These are phyloP conservation scores for Mesostigma viride DNA, from an alignment of 139 green algal species.

Conservation along the genomic window DNA sequence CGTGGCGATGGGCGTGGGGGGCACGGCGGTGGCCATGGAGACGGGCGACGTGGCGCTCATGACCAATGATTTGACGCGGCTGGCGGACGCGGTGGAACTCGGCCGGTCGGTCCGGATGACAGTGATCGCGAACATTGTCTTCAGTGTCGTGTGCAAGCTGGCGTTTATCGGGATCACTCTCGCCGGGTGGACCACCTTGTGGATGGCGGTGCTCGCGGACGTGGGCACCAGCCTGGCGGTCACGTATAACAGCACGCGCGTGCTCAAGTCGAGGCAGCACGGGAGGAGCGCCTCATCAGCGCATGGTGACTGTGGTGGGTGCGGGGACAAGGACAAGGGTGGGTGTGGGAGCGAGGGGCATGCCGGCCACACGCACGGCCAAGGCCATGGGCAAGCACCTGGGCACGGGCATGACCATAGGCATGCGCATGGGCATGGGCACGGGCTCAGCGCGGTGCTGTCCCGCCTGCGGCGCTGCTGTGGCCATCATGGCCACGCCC, in stretches of 20 bases:
- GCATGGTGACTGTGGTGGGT: neutral
- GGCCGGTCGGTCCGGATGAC: conserved; percentile 22
- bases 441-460: no score
- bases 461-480: no score
- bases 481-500: no score
- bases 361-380: neutral
- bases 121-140: conserved; percentile 44
- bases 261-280: conserved; percentile 13
- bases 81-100: conserved; percentile 39
- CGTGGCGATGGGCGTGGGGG: conserved; percentile 54
- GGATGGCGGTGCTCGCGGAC: conserved; percentile 49
- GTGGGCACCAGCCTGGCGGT: conserved; percentile 46
- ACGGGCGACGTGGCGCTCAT: conserved; percentile 59
- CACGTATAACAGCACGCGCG: conserved; percentile 40
- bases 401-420: neutral
- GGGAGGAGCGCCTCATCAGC: neutral
- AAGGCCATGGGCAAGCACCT: neutral
- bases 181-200: conserved; percentile 31
- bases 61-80: conserved; percentile 45
- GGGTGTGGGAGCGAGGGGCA: neutral
- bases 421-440: neutral
- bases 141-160: neutral
- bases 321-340: neutral
- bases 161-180: conserved; percentile 23
- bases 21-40: conserved; percentile 52